Evolutionary conservation across 2,329 filamentous ascomycete genomes (phyloP).

Genomic region (Moelleriella libera): DNA sequence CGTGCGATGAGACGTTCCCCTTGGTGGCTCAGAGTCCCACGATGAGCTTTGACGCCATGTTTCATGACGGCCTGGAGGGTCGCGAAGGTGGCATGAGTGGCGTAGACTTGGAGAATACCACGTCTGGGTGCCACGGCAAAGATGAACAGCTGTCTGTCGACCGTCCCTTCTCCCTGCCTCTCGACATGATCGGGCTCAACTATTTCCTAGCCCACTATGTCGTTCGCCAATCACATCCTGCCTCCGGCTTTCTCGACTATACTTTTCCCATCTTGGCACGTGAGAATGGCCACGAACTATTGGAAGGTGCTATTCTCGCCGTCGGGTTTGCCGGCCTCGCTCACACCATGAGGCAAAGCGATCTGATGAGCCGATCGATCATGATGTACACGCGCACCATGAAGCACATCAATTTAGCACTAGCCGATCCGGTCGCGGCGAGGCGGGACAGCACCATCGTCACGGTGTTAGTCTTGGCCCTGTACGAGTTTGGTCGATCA

Average conservation of each 20-base stretch:
- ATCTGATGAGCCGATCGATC: not conserved
- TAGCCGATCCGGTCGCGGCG: not conserved
- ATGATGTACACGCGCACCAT: not conserved
- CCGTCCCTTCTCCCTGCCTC: not conserved
- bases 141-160: not conserved
- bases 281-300: not conserved
- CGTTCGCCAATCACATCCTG: not conserved
- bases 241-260: not conserved
- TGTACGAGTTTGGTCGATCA: not conserved
- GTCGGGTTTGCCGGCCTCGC: not conserved
- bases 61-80: not conserved
- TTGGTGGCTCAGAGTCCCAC: not conserved
- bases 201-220: not conserved
- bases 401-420: not conserved
- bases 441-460: not conserved
- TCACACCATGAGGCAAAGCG: not conserved
- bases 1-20: too few relatives aligned
- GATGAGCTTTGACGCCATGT: not conserved
- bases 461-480: not conserved
- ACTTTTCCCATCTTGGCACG: not conserved
- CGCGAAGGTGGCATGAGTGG: not conserved
- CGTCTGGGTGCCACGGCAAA: not conserved
- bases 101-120: not conserved
- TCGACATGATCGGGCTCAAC: not conserved
- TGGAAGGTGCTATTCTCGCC: not conserved